Evolutionary conservation across 2,329 filamentous ascomycete genomes (phyloP).

Genomic region (Macroventuria anomochaeta): DNA sequence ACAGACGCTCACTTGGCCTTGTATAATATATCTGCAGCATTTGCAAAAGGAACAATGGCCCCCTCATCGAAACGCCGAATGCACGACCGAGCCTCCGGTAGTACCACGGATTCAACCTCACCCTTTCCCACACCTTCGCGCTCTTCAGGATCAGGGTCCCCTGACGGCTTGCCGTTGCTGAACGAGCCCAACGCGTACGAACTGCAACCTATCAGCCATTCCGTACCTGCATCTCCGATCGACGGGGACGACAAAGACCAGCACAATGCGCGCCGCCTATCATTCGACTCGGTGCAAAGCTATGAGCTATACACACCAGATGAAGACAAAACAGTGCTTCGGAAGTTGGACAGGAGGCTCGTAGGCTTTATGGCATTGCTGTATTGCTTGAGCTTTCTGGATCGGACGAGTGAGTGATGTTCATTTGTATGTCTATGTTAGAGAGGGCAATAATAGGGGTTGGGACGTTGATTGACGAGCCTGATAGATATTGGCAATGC

Average conservation of each 20-base stretch:
- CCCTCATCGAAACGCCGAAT: slow-evolving; percentile 21
- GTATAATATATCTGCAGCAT: not conserved
- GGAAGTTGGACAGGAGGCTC: slow-evolving; percentile 77
- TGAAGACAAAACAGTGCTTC: slow-evolving; percentile 74
- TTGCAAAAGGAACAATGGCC: slow-evolving; percentile 12
- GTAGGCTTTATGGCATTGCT: slow-evolving; percentile 82
- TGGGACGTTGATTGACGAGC: slow-evolving; percentile 12
- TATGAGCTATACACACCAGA: slow-evolving; percentile 66
- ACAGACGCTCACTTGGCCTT: not conserved
- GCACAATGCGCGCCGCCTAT: slow-evolving; percentile 26
- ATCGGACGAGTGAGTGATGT: slow-evolving; percentile 73
- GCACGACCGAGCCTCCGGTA: slow-evolving; percentile 22
- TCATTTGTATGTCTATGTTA: not conserved
- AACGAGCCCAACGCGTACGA: slow-evolving; percentile 34
- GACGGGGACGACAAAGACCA: slow-evolving; percentile 37
- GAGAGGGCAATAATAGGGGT: not conserved
- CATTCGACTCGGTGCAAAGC: slow-evolving; percentile 47
- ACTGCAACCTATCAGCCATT: slow-evolving; percentile 28
- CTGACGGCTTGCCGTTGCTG: slow-evolving; percentile 15
- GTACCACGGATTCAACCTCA: slow-evolving; percentile 32
- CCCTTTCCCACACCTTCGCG: slow-evolving; percentile 31
- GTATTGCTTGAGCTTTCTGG: slow-evolving; percentile 85
- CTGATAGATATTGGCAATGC: slow-evolving; percentile 66
- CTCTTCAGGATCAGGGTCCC: slow-evolving; percentile 24
- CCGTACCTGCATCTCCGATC: slow-evolving; percentile 16